Evolutionary conservation across 208 protist species (phyloP).

Genomic region (Angomonas deanei): DNA sequence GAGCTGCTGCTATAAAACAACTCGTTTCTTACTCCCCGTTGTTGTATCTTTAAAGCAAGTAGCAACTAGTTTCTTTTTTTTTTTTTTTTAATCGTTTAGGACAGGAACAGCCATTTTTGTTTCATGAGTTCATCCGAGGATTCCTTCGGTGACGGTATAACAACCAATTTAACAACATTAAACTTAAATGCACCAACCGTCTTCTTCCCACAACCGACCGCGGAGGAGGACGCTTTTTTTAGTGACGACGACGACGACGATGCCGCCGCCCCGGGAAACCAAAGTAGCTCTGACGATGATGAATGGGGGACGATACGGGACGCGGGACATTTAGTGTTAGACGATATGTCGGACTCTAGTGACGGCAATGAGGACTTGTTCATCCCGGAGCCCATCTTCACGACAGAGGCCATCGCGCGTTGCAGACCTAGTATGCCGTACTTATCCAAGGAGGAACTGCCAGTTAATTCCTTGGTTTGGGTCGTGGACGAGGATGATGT

Average conservation of each 20-base stretch:
- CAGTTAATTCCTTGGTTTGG: conserved; percentile 53
- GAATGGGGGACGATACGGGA: conserved; percentile 35
- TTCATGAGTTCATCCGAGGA: neutral
- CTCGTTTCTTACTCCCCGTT: too few relatives aligned
- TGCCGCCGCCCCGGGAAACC: neutral
- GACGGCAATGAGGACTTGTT: conserved; percentile 25
- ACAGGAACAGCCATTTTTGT: neutral
- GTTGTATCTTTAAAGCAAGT: too few relatives aligned
- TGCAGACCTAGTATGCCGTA: conserved; percentile 47
- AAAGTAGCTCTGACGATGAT: conserved; percentile 14
- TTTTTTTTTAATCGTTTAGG: neutral
- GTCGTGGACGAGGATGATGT: conserved; percentile 80
- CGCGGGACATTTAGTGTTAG: neutral
- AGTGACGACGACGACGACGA: neutral
- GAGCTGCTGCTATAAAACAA: too few relatives aligned
- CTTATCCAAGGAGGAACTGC: conserved; percentile 27
- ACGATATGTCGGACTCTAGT: neutral
- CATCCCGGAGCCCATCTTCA: conserved; percentile 58
- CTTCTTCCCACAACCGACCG: neutral
- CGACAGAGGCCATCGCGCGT: conserved; percentile 16
- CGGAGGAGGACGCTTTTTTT: neutral
- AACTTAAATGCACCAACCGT: neutral
- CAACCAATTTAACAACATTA: neutral
- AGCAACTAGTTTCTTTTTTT: too few relatives aligned
- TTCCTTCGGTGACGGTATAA: neutral